Conservation (phyloP, 2,329 filamentous ascomycete species). For the Lasiodiplodia citricola region DNA sequence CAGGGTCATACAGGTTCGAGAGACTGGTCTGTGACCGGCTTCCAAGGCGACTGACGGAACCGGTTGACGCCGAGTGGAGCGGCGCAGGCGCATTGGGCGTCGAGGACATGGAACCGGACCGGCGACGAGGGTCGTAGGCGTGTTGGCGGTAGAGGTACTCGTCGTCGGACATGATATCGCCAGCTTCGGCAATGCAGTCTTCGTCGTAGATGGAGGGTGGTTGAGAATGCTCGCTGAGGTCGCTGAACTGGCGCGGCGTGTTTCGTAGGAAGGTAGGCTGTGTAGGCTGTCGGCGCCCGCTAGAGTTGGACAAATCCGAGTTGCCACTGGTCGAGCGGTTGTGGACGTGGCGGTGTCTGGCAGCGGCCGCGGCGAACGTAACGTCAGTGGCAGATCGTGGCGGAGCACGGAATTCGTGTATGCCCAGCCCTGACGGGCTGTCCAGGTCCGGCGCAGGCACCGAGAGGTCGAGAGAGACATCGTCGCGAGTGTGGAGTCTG, state of each 20-base stretch:
- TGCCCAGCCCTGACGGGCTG: constrained; percentile 57
- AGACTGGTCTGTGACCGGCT: constrained; percentile 60
- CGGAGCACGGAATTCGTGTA: constrained; percentile 53
- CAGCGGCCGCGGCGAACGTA: constrained; percentile 47
- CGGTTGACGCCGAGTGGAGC: constrained; percentile 41
- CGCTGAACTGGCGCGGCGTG: constrained; percentile 59
- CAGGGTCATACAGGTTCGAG: constrained; percentile 51
- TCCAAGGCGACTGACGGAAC: constrained; percentile 52
- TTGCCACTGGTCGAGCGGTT: constrained; percentile 60
- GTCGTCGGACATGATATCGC: constrained; percentile 54
- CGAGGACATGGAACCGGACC: constrained; percentile 51
- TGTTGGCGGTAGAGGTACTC: constrained; percentile 47
- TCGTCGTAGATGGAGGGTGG: constrained; percentile 56
- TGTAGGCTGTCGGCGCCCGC: constrained; percentile 52
- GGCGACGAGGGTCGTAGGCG: constrained; percentile 46
- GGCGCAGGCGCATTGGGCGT: constrained; percentile 39
- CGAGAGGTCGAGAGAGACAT: constrained; percentile 59
- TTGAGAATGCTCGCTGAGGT: constrained; percentile 56
- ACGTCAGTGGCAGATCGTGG: constrained; percentile 51
- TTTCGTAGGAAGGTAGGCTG: constrained; percentile 60
- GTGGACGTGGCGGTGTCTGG: constrained; percentile 50
- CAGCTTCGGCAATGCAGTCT: constrained; percentile 50
- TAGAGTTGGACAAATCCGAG: constrained; percentile 59
- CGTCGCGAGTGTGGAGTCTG: constrained; percentile 58
- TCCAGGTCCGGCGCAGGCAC: constrained; percentile 62